Conservation (phyloP, 2,329 filamentous ascomycete species). For the Diaporthe vaccinii region DNA sequence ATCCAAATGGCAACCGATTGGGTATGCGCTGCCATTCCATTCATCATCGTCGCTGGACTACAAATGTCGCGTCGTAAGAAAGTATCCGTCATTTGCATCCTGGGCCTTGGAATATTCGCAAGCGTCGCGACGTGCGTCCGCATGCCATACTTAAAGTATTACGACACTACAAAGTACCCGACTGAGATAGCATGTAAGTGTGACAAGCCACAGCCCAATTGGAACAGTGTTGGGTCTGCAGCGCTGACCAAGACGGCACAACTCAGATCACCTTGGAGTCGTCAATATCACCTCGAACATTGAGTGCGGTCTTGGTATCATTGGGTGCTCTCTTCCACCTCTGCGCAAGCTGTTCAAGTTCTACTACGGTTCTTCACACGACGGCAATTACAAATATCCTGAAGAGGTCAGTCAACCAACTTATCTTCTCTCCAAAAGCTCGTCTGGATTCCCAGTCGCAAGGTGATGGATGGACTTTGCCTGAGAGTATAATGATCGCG, state of each 20-base stretch:
- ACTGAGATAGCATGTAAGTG: slow-evolving; percentile 5
- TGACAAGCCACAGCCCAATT: neutral
- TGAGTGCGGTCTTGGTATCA: neutral
- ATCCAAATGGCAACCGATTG: slow-evolving; percentile 11
- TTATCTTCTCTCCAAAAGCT: too few species aligned
- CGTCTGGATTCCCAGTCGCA: neutral
- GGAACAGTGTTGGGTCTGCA: accelerated
- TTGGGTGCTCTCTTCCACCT: slow-evolving; percentile 10
- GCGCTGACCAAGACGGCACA: neutral
- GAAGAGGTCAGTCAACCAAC: neutral
- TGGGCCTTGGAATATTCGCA: neutral
- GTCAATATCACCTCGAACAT: slow-evolving; percentile 17
- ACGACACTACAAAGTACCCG: slow-evolving; percentile 2
- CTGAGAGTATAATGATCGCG: neutral
- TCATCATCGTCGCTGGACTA: slow-evolving; percentile 6
- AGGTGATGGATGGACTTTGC: neutral
- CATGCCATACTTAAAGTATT: slow-evolving; percentile 3
- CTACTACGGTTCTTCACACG: slow-evolving; percentile 6
- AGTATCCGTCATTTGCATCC: slow-evolving; percentile 4
- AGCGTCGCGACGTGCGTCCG: slow-evolving; percentile 3
- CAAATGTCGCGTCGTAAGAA: slow-evolving; percentile 18
- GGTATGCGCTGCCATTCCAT: neutral
- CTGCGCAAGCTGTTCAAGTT: slow-evolving; percentile 5
- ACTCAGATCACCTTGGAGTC: neutral
- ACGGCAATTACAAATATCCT: neutral